Evolutionary conservation across 139 green algal genomes (phyloP), one percentile per base, ranked within the genome.

Genomic region (Marvania coccoides): DNA sequence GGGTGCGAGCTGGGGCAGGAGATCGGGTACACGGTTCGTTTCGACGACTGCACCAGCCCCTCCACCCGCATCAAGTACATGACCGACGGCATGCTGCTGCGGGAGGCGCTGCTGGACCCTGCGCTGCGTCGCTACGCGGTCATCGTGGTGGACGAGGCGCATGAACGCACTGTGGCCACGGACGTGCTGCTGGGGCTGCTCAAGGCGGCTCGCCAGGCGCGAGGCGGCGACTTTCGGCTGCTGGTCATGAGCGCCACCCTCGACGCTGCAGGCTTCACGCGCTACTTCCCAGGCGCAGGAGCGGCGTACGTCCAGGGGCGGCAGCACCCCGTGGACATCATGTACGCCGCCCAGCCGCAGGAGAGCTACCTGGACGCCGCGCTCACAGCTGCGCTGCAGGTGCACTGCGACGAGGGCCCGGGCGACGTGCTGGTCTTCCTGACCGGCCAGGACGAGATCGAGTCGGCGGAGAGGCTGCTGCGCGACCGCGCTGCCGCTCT

Each of bases 211-310:
- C 81, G 79, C 71, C 70, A 82, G 56, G 36, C 33, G 24, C 58
- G 72, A 8, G 40, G 31, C 1, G 29, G 30, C n/a, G 58, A 72
- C 56, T 73, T 79, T 33, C 57, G 70, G 29, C 68, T 99, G 23
- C 61, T 99, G 3, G 71, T 99, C 30, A 99, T 99, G 94, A 91
- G 79, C 37, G 94, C 94, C 57, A 99, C 94, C 0, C 73, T 99
- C 48, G 92, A 98, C 65, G 85, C 88, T 0, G 69, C 65, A 4
- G 67, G 78, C 2, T 95, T 96, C 67, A 62, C 81, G 28, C 12
- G 46, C 31, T 98, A 94, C 78, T 94, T 98, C 45, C 36, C 46
- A 0, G 85, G 74, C 10, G 73, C 79, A 2, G 58, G 65, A 26
- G 76, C 71, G 8, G 79, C 80, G 4, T 85, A 87, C 53, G 72